A percentile compares a stretch with the other conserved stretches of the same genome.
These are phyloP conservation scores for Stylosanthes scabra DNA, from an alignment of 331 rosid genomes.

Conservation along the genomic window DNA sequence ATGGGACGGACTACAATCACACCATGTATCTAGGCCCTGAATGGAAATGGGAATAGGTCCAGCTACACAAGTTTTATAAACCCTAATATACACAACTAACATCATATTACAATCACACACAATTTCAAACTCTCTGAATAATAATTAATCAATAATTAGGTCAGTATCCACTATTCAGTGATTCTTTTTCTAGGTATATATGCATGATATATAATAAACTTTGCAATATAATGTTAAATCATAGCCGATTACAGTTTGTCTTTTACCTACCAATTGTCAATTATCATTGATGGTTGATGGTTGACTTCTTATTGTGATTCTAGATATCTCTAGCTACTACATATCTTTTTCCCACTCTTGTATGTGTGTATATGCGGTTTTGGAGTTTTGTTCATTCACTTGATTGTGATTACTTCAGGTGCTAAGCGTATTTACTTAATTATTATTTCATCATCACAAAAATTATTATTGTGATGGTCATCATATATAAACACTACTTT, in stretches of 20 bases:
- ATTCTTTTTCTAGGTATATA: not conserved
- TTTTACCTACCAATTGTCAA: conserved; percentile 3
- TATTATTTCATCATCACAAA: not conserved
- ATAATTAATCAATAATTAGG: not conserved
- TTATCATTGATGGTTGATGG: not conserved
- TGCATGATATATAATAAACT: not conserved
- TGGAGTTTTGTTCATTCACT: conserved; percentile 12
- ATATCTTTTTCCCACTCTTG: not conserved
- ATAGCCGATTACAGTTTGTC: not conserved
- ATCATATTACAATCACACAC: not conserved
- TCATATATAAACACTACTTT: not conserved
- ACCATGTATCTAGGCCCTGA: not conserved
- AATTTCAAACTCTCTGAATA: not conserved
- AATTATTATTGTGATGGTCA: not conserved
- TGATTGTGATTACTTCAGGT: not conserved
- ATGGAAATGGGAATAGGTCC: not conserved
- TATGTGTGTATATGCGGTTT: not conserved
- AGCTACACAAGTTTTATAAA: not conserved
- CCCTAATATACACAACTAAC: not conserved
- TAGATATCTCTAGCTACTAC: not conserved
- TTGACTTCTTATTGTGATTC: not conserved
- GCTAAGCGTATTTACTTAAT: not conserved
- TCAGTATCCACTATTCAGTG: not conserved
- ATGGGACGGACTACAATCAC: not conserved
- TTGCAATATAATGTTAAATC: not conserved